A percentile compares a stretch with the other conserved stretches of the same genome.
Evolutionary conservation across 2,329 filamentous ascomycete genomes (phyloP).

Genomic region (Phaeosphaeria sp.): DNA sequence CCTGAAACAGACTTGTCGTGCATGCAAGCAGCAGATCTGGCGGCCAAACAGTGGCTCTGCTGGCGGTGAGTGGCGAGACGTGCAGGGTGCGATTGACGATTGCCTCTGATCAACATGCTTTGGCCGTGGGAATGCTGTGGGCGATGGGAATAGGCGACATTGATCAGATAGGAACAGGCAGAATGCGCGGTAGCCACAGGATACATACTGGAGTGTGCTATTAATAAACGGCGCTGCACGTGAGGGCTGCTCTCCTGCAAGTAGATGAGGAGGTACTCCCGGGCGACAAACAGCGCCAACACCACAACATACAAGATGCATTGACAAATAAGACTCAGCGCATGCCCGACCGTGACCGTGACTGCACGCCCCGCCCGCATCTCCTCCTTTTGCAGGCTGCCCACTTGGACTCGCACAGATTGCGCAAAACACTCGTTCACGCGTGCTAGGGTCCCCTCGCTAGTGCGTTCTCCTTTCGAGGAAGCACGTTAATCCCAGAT

Average conservation of each 20-base stretch:
- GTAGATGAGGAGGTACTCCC: not conserved
- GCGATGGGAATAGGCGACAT: slow-evolving; percentile 1
- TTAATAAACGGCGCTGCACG: slow-evolving; percentile 4
- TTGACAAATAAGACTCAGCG: not conserved
- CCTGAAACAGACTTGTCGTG: slow-evolving; percentile 5
- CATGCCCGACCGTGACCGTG: not conserved
- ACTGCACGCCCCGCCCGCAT: not conserved
- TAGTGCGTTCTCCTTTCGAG: not conserved
- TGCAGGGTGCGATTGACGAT: slow-evolving; percentile 7
- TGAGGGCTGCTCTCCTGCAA: not conserved
- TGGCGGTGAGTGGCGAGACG: slow-evolving; percentile 8
- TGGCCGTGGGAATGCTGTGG: not conserved
- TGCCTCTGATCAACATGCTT: slow-evolving; percentile 10
- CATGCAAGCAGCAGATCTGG: slow-evolving; percentile 5
- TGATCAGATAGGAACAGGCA: not conserved
- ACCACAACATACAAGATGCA: not conserved
- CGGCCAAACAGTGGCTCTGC: slow-evolving; percentile 19
- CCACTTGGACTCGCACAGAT: not conserved
- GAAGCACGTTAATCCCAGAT: slow-evolving; percentile 1
- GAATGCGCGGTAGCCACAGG: not conserved
- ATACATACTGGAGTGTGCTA: not conserved
- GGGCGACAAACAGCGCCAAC: no score
- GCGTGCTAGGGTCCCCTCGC: not conserved
- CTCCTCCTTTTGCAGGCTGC: not conserved
- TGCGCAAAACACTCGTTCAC: not conserved